These are phyloP conservation scores for Globisporangium canariense DNA, from an alignment of 352 stramenopile genomes.

Conservation along the genomic window DNA sequence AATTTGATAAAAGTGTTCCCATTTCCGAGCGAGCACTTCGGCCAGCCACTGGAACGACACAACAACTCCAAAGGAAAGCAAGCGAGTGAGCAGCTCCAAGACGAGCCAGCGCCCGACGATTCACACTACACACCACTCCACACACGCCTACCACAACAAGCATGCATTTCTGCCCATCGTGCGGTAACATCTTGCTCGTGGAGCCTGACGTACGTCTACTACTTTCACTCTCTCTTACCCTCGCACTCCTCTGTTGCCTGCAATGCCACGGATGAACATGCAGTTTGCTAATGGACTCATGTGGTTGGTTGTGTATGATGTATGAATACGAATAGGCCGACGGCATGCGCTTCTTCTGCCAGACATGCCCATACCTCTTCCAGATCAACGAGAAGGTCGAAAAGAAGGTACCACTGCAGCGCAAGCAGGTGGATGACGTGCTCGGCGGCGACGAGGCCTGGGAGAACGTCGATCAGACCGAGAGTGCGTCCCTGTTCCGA, in stretches of 20 bases:
- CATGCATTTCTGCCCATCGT: constrained; percentile 91
- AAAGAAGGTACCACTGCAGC: constrained; percentile 89
- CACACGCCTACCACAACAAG: not conserved
- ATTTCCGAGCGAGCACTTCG: constrained; percentile 3
- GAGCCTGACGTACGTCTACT: constrained; percentile 66
- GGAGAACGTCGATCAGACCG: constrained; percentile 98
- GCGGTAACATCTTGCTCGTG: constrained; percentile 88
- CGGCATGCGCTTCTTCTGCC: constrained; percentile 89
- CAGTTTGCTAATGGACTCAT: not conserved
- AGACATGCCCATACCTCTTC: constrained; percentile 88
- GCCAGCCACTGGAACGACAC: constrained; percentile 10
- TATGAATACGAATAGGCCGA: constrained; percentile 41
- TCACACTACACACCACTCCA: not conserved
- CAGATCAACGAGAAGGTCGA: constrained; percentile 87
- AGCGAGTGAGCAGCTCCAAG: not conserved
- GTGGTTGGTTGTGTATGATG: not conserved
- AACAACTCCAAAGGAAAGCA: not conserved
- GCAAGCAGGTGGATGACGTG: constrained; percentile 98
- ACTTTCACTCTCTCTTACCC: constrained; percentile 9
- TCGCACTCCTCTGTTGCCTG: not conserved
- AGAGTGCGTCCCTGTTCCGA: constrained; percentile 47
- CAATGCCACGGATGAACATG: not conserved
- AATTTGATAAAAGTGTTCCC: not conserved
- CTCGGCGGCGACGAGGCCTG: constrained; percentile 96
- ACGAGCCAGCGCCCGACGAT: not conserved